phyloP scores from a whole-genome alignment of 768 basidiomycete genomes.

The Termitomyces sp. region DNA sequence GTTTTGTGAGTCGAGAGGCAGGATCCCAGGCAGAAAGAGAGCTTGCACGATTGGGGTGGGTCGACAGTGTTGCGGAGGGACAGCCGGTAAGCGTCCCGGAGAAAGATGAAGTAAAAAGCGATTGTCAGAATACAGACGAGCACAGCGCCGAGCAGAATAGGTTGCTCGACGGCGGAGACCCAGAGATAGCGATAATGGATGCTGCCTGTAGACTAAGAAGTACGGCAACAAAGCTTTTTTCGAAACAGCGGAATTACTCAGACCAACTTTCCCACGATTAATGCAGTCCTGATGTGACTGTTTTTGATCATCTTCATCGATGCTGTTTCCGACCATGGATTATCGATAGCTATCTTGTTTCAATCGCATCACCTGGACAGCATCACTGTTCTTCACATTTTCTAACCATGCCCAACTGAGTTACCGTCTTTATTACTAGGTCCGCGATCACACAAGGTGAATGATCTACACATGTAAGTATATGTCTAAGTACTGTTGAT shows the following conservation, averaged over 20 bases:
- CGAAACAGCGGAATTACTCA: slow-evolving; percentile 17
- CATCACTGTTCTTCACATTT: not conserved
- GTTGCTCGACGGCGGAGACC: slow-evolving; percentile 13
- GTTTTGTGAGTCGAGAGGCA: slow-evolving; percentile 27
- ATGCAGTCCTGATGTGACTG: slow-evolving; percentile 3
- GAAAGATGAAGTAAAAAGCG: not conserved
- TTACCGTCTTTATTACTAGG: not conserved
- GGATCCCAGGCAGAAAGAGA: slow-evolving; percentile 33
- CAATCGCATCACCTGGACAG: slow-evolving; percentile 10
- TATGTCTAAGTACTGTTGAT: too few species aligned
- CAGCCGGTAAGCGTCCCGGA: slow-evolving; percentile 20
- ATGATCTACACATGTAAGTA: not conserved
- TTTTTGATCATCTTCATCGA: slow-evolving; percentile 12
- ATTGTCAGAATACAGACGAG: not conserved
- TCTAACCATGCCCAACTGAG: not conserved
- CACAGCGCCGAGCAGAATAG: slow-evolving; percentile 11
- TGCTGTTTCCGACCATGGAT: not conserved
- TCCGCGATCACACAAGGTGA: not conserved
- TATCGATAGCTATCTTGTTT: slow-evolving; percentile 6
- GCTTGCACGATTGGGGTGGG: slow-evolving; percentile 23
- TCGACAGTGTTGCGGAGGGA: slow-evolving; percentile 41
- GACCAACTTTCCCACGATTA: slow-evolving; percentile 15
- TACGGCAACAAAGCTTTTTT: slow-evolving; percentile 13
- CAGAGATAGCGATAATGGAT: slow-evolving; percentile 7
- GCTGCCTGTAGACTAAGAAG: not conserved